Conservation (phyloP, 768 basidiomycete genomes). For the Panaeolus papilionaceus region DNA sequence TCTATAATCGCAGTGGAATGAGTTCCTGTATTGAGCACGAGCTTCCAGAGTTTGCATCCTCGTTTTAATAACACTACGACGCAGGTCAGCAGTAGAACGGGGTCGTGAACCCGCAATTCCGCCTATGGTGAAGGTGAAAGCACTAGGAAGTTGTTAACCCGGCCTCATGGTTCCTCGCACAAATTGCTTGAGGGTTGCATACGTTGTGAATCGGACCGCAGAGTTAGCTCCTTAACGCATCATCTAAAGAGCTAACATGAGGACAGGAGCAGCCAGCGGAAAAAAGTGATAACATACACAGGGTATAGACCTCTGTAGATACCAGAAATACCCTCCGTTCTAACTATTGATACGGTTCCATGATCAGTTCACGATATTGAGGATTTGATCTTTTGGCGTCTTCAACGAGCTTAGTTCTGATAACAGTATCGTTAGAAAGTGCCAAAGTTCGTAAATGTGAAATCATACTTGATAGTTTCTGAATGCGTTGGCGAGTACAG, state of each 20-base stretch:
- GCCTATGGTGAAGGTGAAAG: slow-evolving; percentile 94
- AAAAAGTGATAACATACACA: slow-evolving; percentile 60
- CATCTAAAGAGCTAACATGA: slow-evolving; percentile 58
- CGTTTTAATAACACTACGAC: slow-evolving; percentile 89
- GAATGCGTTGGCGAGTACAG: slow-evolving; percentile 92
- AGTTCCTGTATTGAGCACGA: slow-evolving; percentile 83
- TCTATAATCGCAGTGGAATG: slow-evolving; percentile 94
- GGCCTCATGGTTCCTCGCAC: slow-evolving; percentile 85
- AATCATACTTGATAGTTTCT: slow-evolving; percentile 93
- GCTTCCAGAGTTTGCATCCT: slow-evolving; percentile 96
- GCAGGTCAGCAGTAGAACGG: slow-evolving; percentile 1
- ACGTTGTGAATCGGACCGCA: slow-evolving; percentile 94
- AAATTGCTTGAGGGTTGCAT: slow-evolving; percentile 92
- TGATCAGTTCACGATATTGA: slow-evolving; percentile 88
- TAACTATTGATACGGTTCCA: slow-evolving; percentile 80
- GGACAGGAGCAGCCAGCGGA: neutral
- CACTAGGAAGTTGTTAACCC: slow-evolving; percentile 83
- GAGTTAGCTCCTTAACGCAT: slow-evolving; percentile 99
- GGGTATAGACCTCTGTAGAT: slow-evolving; percentile 94
- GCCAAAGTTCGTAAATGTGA: neutral
- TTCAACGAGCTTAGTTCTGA: slow-evolving; percentile 95
- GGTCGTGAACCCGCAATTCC: slow-evolving; percentile 73
- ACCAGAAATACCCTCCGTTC: slow-evolving; percentile 83
- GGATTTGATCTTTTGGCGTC: slow-evolving; percentile 88
- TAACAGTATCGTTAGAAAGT: neutral